Evolutionary conservation across 2,329 filamentous ascomycete species (phyloP), one percentile per base, ranked within the genome.

Genomic region (Dothistroma septosporum): DNA sequence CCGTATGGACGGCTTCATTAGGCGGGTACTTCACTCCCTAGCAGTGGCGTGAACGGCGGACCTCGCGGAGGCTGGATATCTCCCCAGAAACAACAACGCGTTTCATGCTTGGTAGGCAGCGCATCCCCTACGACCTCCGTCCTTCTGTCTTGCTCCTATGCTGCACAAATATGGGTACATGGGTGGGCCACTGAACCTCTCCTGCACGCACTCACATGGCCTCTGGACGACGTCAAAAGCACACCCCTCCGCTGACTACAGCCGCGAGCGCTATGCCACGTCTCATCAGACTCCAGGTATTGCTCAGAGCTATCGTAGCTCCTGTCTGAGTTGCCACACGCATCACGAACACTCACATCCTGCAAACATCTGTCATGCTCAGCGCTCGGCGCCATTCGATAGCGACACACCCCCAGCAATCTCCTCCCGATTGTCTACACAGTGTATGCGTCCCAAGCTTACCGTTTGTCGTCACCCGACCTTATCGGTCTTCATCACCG

Each of bases 1-100:
- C n/a, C n/a, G n/a, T n/a, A 37, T 56, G 37, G 37, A 28, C 54
- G 57, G 57, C 54, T 33, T n/a, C n/a, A n/a, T n/a, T 8, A 28
- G 50, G 47, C 57, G 59, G 59, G 54, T 57, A 28, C 21, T 31
- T 32, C 28, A 31, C 16, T 31, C 21, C 49, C 49, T 24, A 33
- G 49, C 24, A 28, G 49, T 49, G 47, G 21, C 24, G 37, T 44
- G 4, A 44, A 44, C 10, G 37, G n/a, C 37, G 37, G 37, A 44
- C 37, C 37, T 44, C 37, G 37, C 37, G 37, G 37, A 44, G 37
- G 37, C 37, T 44, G 10, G 37, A 44, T 16, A 41, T 41, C 14
- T 35, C n/a, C n/a, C 24, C 24, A 37, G 33, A 19, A 19, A 44
- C 14, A 19, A 44, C 14, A 44, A 44, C n/a, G 41, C 41, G 41